These are phyloP conservation scores for Austropuccinia psidii DNA, from an alignment of 1,284 basidiomycete genomes.

Conservation along the genomic window DNA sequence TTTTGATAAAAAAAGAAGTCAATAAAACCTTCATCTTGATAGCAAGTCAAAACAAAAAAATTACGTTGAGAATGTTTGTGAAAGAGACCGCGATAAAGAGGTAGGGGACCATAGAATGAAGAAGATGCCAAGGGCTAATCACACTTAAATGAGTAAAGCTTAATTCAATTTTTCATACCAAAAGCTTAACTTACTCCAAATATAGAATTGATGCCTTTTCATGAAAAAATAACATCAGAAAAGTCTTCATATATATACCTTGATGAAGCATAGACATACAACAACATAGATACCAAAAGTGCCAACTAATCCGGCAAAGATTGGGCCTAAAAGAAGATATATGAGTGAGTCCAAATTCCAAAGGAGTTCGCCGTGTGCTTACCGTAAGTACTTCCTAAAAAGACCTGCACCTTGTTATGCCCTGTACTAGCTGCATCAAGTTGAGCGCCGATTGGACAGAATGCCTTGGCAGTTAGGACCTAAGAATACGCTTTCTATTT, in stretches of 20 bases:
- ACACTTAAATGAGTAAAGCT: background rate
- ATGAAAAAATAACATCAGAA: background rate
- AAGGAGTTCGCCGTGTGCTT: background rate
- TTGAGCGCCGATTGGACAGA: slow-evolving; percentile 26
- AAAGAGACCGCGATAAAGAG: slow-evolving; percentile 74
- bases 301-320: slow-evolving; percentile 78
- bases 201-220: slow-evolving; percentile 36
- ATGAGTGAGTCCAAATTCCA: background rate
- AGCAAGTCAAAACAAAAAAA: background rate
- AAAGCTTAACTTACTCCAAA: slow-evolving; percentile 28
- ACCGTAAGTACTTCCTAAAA: slow-evolving; percentile 36
- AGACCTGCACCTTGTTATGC: background rate
- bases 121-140: slow-evolving; percentile 85
- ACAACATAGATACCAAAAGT: slow-evolving; percentile 59
- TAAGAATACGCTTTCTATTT: background rate
- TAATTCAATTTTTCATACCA: background rate
- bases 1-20: background rate
- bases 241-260: background rate
- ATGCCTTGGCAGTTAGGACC: slow-evolving; percentile 33
- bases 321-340: slow-evolving; percentile 53
- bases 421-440: background rate
- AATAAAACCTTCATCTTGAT: background rate
- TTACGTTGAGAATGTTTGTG: slow-evolving; percentile 65
- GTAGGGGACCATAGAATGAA: slow-evolving; percentile 57
- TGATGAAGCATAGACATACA: background rate